These are phyloP conservation scores for Citrus trifoliata DNA, from an alignment of 345 rosid genomes.

Conservation along the genomic window DNA sequence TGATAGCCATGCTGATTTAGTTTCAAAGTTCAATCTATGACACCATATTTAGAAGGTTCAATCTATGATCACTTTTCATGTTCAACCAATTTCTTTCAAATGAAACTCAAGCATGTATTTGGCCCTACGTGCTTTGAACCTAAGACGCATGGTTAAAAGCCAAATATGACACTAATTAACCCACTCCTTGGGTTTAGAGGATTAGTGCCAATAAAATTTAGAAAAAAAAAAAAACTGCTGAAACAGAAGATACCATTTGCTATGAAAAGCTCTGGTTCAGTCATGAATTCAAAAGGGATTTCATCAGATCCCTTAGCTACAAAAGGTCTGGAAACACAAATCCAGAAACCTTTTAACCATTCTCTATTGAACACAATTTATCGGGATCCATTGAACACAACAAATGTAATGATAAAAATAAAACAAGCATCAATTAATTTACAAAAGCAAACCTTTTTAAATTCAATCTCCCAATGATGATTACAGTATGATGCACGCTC, in stretches of 20 bases:
- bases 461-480: conserved; percentile 93
- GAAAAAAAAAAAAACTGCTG: not conserved
- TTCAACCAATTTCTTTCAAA: not conserved
- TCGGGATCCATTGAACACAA: not conserved
- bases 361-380: not conserved
- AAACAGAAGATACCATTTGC: not conserved
- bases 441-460: conserved; percentile 70
- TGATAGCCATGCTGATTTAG: not conserved
- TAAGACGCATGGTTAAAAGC: not conserved
- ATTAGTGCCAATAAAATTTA: not conserved
- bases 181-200: not conserved
- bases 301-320: not conserved
- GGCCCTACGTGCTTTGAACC: not conserved
- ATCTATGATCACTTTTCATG: not conserved
- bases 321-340: not conserved
- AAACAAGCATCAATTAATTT: conserved; percentile 2
- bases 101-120: not conserved
- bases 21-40: not conserved
- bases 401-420: not conserved
- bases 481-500: conserved; percentile 98
- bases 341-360: not conserved
- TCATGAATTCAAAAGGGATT: not conserved
- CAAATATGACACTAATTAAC: not conserved
- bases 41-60: not conserved
- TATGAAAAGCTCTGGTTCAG: not conserved